phyloP scores from a whole-genome alignment of 2,329 filamentous ascomycete genomes.

The Elsinoe ampelina region DNA sequence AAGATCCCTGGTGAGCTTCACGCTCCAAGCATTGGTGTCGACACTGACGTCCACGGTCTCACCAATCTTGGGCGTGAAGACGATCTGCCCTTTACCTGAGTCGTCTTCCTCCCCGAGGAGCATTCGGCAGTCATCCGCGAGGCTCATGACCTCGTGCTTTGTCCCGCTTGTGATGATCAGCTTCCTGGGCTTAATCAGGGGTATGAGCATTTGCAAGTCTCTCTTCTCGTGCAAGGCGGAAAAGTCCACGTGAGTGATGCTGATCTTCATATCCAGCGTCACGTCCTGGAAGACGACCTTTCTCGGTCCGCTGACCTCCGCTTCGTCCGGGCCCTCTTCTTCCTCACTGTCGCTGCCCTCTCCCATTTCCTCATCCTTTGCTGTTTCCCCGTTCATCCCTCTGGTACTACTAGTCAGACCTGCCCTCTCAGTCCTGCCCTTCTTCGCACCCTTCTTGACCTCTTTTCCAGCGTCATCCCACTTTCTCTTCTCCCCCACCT shows the following conservation, averaged over 20 bases:
- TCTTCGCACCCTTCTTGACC: constrained; percentile 12
- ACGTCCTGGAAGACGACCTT: constrained; percentile 61
- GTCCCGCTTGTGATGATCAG: constrained; percentile 83
- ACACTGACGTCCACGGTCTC: constrained; percentile 77
- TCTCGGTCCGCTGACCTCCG: constrained; percentile 54
- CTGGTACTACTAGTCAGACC: constrained; percentile 7
- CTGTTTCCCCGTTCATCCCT: constrained; percentile 17
- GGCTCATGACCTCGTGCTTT: constrained; percentile 63
- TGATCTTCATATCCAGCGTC: constrained; percentile 58
- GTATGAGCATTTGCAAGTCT: constrained; percentile 88
- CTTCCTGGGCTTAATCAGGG: constrained; percentile 86
- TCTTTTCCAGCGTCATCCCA: constrained; percentile 54
- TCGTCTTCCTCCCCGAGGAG: constrained; percentile 44
- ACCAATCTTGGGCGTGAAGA: constrained; percentile 74
- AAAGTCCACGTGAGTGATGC: constrained; percentile 84
- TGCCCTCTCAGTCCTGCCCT: constrained; percentile 3
- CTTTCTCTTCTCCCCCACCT: constrained; percentile 81
- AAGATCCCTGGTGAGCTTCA: constrained; percentile 76
- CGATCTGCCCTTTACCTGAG: constrained; percentile 41
- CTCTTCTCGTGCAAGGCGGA: constrained; percentile 87
- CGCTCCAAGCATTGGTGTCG: constrained; percentile 94
- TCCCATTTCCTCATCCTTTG: constrained; percentile 19
- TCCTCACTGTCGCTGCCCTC: constrained; percentile 40
- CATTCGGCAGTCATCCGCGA: constrained; percentile 72
- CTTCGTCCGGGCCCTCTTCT: constrained; percentile 44